Base-by-base conservation (phyloP, 140 eudicot species). In the Stevia rebaudiana region DNA sequence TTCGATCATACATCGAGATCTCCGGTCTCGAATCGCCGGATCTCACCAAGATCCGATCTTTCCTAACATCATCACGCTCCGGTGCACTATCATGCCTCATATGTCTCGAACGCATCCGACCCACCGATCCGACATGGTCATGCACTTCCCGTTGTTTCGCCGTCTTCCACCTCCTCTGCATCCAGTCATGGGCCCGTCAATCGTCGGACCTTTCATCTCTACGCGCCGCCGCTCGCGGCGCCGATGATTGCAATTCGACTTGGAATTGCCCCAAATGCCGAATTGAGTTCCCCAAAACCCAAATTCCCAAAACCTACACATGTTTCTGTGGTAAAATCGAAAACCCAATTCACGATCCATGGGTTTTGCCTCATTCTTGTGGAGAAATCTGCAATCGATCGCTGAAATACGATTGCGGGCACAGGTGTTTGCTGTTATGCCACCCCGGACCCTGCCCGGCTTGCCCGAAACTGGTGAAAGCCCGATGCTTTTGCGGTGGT, bases 251-350 rank as follows among this genome's bases (percentile, higher is more conserved):
- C 48, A 57, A 24, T 55, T 55, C 89, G 47, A 55, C 68, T 6
- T 92, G 98, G 98, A 88, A 84, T 54, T 92, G 98, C 77, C 98
- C 96, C 28, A 92, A 92, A 72, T 92, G 98, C 65, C 86, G 98
- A n/a, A 71, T 65, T 31, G 94, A 92, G 67, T 88, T 88, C 79
- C 79, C 90, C 16, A 88, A 92, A 72, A 51, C 85, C 61, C 65
- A 67, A n/a, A 81, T 82, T 53, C 98, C 98, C 1, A 92, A 81
- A 58, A 36, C 57, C 1, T 92, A 92, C 65, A 67, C 69, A 3
- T 92, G 98, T 31, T 92, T 85, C 30, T 92, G 98, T 67, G 86
- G 94, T 5, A 88, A 92, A 72, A 39, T 92, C 7, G 87, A 88
- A 30, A 80, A 85, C 49, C 98, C 98, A 11, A 58, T 76, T 68